Evolutionary conservation across 2,329 filamentous ascomycete species (phyloP).

Genomic region (Stachybotrys chlorohalonatus): DNA sequence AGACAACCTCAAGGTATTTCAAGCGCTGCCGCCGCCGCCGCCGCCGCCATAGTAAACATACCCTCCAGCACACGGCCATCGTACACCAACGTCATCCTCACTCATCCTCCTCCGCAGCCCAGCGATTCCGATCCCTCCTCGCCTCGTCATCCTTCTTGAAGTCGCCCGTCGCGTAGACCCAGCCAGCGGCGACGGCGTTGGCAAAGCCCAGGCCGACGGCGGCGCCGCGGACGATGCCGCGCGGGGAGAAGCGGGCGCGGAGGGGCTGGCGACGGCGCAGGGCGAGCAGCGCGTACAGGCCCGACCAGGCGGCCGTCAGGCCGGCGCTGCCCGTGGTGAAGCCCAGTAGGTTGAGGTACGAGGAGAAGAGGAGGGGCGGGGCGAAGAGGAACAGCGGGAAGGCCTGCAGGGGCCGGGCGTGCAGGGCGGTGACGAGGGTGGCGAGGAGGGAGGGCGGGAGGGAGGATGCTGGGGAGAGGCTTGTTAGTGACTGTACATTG

Average conservation of each 20-base stretch:
- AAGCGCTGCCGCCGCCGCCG: too few species aligned
- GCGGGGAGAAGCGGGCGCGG: slow-evolving; percentile 33
- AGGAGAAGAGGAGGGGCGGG: slow-evolving; percentile 45
- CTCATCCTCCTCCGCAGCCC: slow-evolving; percentile 24
- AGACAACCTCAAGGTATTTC: too few species aligned
- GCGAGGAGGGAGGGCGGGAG: slow-evolving; percentile 46
- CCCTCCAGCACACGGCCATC: neutral
- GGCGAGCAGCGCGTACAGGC: slow-evolving; percentile 47
- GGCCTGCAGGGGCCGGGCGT: slow-evolving; percentile 42
- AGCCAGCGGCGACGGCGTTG: slow-evolving; percentile 41
- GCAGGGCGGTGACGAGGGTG: slow-evolving; percentile 46
- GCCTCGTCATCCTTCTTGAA: slow-evolving; percentile 39
- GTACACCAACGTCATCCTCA: neutral
- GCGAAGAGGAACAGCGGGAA: slow-evolving; percentile 42
- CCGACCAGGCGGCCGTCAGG: slow-evolving; percentile 46
- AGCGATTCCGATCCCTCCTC: slow-evolving; percentile 40
- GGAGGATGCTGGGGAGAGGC: slow-evolving; percentile 28
- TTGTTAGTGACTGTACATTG: neutral
- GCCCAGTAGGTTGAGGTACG: slow-evolving; percentile 51
- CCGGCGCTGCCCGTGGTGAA: slow-evolving; percentile 49
- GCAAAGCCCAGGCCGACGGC: slow-evolving; percentile 39
- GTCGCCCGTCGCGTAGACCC: slow-evolving; percentile 43
- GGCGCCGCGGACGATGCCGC: slow-evolving; percentile 40
- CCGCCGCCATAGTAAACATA: neutral
- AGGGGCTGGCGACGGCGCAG: slow-evolving; percentile 34